Conservation (phyloP, 2,329 filamentous ascomycete species). For the Drechslera avenae region DNA sequence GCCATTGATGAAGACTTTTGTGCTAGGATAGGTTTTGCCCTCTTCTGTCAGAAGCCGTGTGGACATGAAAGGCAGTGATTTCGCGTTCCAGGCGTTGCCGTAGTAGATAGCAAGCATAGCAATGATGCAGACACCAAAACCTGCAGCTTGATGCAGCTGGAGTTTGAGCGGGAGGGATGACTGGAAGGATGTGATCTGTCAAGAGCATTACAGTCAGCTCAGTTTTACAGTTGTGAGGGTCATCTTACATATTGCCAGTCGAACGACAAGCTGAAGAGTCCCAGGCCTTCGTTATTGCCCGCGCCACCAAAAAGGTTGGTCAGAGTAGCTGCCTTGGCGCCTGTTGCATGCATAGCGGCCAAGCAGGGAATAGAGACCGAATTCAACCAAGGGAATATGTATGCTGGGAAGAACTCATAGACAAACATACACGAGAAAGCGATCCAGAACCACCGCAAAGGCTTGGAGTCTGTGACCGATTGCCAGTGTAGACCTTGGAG, state of each 20-base stretch:
- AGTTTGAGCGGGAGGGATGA: slow-evolving; percentile 21
- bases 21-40: slow-evolving; percentile 14
- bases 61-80: slow-evolving; percentile 20
- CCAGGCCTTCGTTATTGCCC: slow-evolving; percentile 21
- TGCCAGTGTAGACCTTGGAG: slow-evolving; percentile 24
- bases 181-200: slow-evolving; percentile 23
- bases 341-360: slow-evolving; percentile 21
- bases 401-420: slow-evolving; percentile 24
- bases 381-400: slow-evolving; percentile 25
- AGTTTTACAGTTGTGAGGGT: neutral
- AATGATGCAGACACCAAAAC: slow-evolving; percentile 15
- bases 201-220: neutral
- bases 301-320: slow-evolving; percentile 23
- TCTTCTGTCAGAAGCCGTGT: slow-evolving; percentile 19
- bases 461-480: slow-evolving; percentile 20
- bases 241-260: slow-evolving; percentile 25
- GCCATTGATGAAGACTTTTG: slow-evolving; percentile 17
- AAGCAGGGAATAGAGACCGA: slow-evolving; percentile 23
- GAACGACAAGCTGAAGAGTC: slow-evolving; percentile 16
- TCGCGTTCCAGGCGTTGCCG: slow-evolving; percentile 21
- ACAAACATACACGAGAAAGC: slow-evolving; percentile 22
- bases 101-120: slow-evolving; percentile 22
- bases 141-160: slow-evolving; percentile 19
- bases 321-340: slow-evolving; percentile 15
- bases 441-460: slow-evolving; percentile 23